Base-by-base conservation (phyloP, 306 rosid species). In the Arachis hypogaea region DNA sequence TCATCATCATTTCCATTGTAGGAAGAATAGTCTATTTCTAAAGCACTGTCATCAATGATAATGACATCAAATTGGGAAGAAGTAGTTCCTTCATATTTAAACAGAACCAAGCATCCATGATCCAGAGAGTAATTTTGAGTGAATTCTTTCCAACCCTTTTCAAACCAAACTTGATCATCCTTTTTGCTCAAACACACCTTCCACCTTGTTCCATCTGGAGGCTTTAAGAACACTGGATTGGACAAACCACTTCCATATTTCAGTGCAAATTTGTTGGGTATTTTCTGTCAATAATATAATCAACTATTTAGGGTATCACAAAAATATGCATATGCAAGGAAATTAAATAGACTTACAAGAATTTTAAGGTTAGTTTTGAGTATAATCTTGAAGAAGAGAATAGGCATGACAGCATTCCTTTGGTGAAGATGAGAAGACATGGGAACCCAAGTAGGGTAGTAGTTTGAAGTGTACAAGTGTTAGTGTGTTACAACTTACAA, bases 171-270 rank as follows among this genome's bases (percentile, higher is more conserved):
- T 46, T 70, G 77, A 40, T 4, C 58, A 9, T 78, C 54, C 41
- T 65, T 14, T 11, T 61, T 22, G 1, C 28, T 68, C 83, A 65
- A 79, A 6, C 18, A 5, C 41, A 82, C 62, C 58, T 69, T 5
- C 83, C 82, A 82, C 11, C 50, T 7, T 8, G 43, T 28, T 0
- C 74, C 80, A 69, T 66, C 77, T 0, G 78, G 83, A 57, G 73
- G 72, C 75, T 47, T 78, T 7, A 82, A 41, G 44, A 33, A 28
- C 59, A 70, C 72, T 22, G 74, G 86, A 47, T 65, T 74, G 38
- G 68, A 11, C 65, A 82, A 7, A 6, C 9, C 60, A 1, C 16
- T 28, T 10, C 81, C 83, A 78, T 69, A 52, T 65, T n/a, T 69
- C 63, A 7, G 8, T 14, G 71, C 11, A 38, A 78, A 82, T 0